These are phyloP conservation scores for Colletotrichum sp. DNA, from an alignment of 2,329 filamentous ascomycete genomes.

Conservation along the genomic window DNA sequence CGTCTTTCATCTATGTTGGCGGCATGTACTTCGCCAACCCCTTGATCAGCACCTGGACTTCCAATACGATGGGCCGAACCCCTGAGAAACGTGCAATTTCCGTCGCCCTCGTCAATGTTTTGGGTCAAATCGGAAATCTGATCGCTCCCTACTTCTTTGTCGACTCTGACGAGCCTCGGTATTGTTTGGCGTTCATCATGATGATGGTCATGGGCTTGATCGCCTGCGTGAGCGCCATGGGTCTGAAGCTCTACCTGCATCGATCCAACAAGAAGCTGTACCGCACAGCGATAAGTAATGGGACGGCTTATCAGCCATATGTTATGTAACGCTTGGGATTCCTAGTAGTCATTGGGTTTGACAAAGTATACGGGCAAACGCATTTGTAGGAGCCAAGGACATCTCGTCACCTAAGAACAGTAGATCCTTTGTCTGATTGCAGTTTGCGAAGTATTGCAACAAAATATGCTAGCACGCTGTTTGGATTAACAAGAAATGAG, in stretches of 20 bases:
- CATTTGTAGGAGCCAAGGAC: neutral
- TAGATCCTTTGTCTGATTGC: too few relatives aligned
- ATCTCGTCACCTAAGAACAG: neutral
- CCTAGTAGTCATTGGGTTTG: neutral
- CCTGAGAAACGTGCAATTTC: conserved; percentile 29
- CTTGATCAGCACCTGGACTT: conserved; percentile 21
- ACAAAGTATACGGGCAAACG: neutral
- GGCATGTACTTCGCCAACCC: conserved; percentile 24
- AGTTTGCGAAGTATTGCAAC: neutral
- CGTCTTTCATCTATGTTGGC: conserved; percentile 25
- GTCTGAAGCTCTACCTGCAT: conserved; percentile 21
- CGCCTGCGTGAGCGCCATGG: conserved; percentile 4
- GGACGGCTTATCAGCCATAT: conserved; percentile 23
- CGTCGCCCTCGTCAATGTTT: conserved; percentile 21
- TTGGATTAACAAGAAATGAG: neutral
- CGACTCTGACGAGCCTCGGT: conserved; percentile 25
- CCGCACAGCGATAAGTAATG: conserved; percentile 11
- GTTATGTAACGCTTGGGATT: neutral
- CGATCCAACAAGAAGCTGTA: conserved; percentile 24
- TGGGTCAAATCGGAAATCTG: conserved; percentile 25
- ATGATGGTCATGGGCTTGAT: conserved; percentile 23
- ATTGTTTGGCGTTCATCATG: conserved; percentile 25
- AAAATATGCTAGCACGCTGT: neutral
- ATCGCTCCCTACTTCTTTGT: conserved; percentile 32
- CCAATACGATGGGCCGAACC: conserved; percentile 25